Evolutionary conservation across 257 asterid genomes (phyloP).

Genomic region (Forsythia suspensa): DNA sequence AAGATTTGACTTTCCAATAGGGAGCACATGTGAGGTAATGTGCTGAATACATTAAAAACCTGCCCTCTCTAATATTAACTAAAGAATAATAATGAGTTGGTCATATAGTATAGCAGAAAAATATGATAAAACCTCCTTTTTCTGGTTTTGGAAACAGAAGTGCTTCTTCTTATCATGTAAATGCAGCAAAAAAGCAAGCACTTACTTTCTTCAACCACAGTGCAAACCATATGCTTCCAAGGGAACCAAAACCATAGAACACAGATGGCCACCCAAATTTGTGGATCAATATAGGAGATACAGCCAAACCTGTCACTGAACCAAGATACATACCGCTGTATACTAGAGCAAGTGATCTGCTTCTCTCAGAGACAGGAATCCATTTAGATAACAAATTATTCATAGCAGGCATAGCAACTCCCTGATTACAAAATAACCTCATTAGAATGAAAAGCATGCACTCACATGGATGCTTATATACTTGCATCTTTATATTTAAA

Average conservation of each 20-base stretch:
- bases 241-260: slow-evolving; percentile 91
- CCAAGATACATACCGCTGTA: slow-evolving; percentile 99
- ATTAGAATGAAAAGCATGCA: neutral
- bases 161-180: neutral
- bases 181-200: slow-evolving; percentile 18
- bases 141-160: neutral
- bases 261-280: slow-evolving; percentile 94
- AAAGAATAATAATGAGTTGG: neutral
- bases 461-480: neutral
- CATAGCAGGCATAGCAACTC: slow-evolving; percentile 99
- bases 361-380: slow-evolving; percentile 98
- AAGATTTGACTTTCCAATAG: neutral
- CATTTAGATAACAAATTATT: slow-evolving; percentile 88
- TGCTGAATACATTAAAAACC: neutral
- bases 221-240: slow-evolving; percentile 92
- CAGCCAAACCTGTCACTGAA: slow-evolving; percentile 87
- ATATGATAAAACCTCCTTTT: neutral
- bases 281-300: slow-evolving; percentile 83
- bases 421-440: slow-evolving; percentile 25
- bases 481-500: neutral
- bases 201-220: slow-evolving; percentile 91
- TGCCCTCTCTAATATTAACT: neutral
- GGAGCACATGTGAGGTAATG: neutral
- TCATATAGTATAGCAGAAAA: neutral
- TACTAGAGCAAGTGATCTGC: slow-evolving; percentile 96